Conservation (phyloP, 768 basidiomycete species). For the Serendipita sp. region DNA sequence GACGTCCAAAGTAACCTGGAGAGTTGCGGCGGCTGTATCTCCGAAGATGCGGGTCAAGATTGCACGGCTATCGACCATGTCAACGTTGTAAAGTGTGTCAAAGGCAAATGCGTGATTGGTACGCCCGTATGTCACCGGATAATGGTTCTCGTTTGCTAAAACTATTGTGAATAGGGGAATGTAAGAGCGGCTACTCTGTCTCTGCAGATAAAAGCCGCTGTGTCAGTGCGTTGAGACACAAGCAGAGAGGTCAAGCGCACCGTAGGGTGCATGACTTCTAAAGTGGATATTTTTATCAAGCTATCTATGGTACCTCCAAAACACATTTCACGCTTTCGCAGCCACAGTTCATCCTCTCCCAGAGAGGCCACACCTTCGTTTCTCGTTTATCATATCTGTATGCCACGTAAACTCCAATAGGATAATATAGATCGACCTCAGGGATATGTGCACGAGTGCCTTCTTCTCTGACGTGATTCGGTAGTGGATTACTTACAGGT, state of each 20-base stretch:
- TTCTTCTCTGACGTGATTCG: too few species aligned
- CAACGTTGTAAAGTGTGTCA: constrained; percentile 23
- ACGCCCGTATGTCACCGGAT: constrained; percentile 13
- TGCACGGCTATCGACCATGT: constrained; percentile 31
- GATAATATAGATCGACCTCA: too few species aligned
- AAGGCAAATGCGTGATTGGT: constrained; percentile 26
- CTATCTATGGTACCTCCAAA: too few species aligned
- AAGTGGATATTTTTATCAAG: too few species aligned
- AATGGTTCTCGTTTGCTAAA: not conserved
- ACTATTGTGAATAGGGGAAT: not conserved
- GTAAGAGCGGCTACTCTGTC: not conserved
- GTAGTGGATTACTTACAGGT: too few species aligned
- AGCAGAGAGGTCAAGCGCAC: not conserved
- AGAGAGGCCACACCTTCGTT: too few species aligned
- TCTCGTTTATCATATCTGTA: too few species aligned
- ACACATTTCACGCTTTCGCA: too few species aligned
- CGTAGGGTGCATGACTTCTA: too few species aligned
- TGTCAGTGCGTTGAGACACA: not conserved
- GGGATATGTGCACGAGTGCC: too few species aligned
- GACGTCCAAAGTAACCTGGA: not conserved
- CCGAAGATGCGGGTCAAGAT: constrained; percentile 24
- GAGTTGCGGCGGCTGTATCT: constrained; percentile 1
- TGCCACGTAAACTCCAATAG: too few species aligned
- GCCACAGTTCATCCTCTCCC: too few species aligned
- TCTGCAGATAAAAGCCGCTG: not conserved